phyloP scores from a whole-genome alignment of 805 yeast species.

The Ogataea wickerhamii region DNA sequence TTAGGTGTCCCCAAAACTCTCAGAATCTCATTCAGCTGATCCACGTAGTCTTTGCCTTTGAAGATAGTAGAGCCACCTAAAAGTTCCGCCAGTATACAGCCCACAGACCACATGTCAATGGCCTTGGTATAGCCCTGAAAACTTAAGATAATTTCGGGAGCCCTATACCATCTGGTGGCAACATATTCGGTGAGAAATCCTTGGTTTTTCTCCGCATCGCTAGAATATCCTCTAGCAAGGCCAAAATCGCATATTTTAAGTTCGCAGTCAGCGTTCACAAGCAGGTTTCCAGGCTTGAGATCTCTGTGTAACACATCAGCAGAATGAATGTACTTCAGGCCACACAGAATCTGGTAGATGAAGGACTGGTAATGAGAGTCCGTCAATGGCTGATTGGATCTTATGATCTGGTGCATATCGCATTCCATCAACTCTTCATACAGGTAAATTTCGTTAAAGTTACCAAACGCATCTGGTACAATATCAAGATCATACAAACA shows the following conservation, averaged over 20 bases:
- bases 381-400: conserved; percentile 88
- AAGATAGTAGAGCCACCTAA: conserved; percentile 88
- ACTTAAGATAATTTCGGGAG: conserved; percentile 95
- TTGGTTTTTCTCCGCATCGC: conserved; percentile 76
- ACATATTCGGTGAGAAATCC: conserved; percentile 98
- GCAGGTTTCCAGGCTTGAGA: conserved; percentile 86
- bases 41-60: conserved; percentile 94
- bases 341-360: conserved; percentile 87
- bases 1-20: conserved; percentile 90
- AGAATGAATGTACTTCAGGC: conserved; percentile 88
- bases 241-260: conserved; percentile 96
- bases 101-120: conserved; percentile 97
- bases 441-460: conserved; percentile 85
- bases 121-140: conserved; percentile 95
- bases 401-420: conserved; percentile 95
- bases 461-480: conserved; percentile 62
- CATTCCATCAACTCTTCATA: conserved; percentile 98
- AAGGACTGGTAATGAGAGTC: conserved; percentile 95
- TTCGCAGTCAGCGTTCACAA: conserved; percentile 96
- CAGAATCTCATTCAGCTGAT: conserved; percentile 85
- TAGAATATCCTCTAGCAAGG: conserved; percentile 85
- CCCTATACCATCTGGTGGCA: conserved; percentile 98
- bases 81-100: conserved; percentile 93
- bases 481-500: conserved; percentile 93
- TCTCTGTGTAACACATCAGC: conserved; percentile 96